Base-by-base conservation (phyloP, 306 rosid species). In the Cercis canadensis region DNA sequence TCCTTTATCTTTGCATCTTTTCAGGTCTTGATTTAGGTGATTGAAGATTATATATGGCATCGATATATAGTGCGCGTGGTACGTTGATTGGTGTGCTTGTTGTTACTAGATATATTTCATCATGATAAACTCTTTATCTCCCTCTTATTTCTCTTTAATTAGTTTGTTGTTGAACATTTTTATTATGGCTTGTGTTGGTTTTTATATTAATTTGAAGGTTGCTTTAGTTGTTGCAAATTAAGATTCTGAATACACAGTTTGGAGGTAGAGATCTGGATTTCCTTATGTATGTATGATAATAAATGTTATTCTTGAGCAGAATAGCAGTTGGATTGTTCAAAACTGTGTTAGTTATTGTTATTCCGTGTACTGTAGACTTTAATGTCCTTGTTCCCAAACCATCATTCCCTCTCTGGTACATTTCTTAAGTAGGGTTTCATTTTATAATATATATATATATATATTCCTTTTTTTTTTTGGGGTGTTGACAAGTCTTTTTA, bases 1-100 rank as follows among this genome's bases (percentile, higher is more conserved):
- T 43, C 44, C 45, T 62, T 17, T 49, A 0, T 56, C 34, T 70
- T 69, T 62, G 33, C 40, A 17, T 17, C 11, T 73, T 37, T 31
- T 10, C 14, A 53, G 29, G 66, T 17, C 56, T 52, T 69, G 54
- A 60, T 71, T 76, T 55, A 75, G 68, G 47, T 70, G n/a, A 62
- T 51, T 65, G 10, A 34, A 67, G 75, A 18, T 34, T 41, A 24
- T 61, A 32, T 33, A 31, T 52, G 49, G 80, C 70, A 16, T 57
- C 21, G 66, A 51, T 11, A 14, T 39, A 33, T 55, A 10, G 13
- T 29, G 67, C 41, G 52, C n/a, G n/a, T 55, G 57, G 59, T 54
- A 46, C 57, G 59, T 59, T 62, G 58, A 36, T 70, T 65, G 64
- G 73, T 17, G 19, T 54, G 56, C 19, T 59, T 49, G 69, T 29